Base-by-base conservation (phyloP, 768 basidiomycete species). In the Tephrocybe sp. region DNA sequence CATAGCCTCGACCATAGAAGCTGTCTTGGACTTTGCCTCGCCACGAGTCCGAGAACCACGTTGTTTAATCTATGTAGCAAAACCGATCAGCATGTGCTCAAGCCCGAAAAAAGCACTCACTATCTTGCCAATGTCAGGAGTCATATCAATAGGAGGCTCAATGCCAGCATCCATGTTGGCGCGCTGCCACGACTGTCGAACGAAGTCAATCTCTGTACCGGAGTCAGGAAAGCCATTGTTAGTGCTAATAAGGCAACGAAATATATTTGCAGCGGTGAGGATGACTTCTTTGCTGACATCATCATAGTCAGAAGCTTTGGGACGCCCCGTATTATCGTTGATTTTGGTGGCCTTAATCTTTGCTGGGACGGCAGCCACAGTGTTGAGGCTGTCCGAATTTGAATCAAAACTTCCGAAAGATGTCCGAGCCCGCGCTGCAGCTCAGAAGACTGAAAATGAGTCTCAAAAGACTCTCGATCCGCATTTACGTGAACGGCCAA, bases 201-300 rank as follows among this genome's bases (percentile, higher is more conserved):
- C 39, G 19, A 60, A 41, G n/a, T 55, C 30, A 1, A 43, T 19
- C 39, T 62, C 57, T 8, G 45, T 34, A 3, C n/a, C 19, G 31
- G 52, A 42, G 22, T 62, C 60, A 7, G 63, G 65, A 45, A 60
- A 68, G 14, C 56, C 58, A 5, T 57, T 48, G 5, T 42, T 20
- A 5, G 60, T 61, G 17, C 48, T 53, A 19, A 65, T 36, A 8
- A 55, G 36, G 42, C 60, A 61, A 2, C 60, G 46, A 43, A 53
- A 63, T 36, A 52, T 19, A 0, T 38, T 42, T 11, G 38, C 52
- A 14, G 66, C 62, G 7, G 48, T 49, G 11, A 44, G 42, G 16
- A 66, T 54, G 10, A 62, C 33, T 23, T 63, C 56, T 41, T 62
- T 52, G 0, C 51, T 53, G 13, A 50, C 41, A 39, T 48, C 46